Evolutionary conservation across 2,329 filamentous ascomycete genomes (phyloP).

Genomic region (Fusarium sp.): DNA sequence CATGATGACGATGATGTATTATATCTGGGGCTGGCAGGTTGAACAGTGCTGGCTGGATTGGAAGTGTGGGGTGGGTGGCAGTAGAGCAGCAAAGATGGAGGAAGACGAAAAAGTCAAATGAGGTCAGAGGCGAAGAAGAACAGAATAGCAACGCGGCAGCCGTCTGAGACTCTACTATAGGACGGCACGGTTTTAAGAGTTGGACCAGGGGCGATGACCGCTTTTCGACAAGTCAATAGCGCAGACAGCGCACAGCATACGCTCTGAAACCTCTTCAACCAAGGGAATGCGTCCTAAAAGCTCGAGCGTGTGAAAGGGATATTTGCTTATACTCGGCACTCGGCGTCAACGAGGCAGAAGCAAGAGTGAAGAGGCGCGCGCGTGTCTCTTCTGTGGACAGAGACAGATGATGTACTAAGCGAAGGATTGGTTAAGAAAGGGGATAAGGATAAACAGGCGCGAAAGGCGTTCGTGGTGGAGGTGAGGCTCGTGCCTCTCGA

Average conservation of each 20-base stretch:
- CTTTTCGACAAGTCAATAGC: constrained; percentile 36
- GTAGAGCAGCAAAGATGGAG: constrained; percentile 40
- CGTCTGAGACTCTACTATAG: constrained; percentile 39
- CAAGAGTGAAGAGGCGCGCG: constrained; percentile 24
- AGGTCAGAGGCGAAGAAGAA: constrained; percentile 52
- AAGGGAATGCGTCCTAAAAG: constrained; percentile 11
- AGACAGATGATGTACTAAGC: constrained; percentile 20
- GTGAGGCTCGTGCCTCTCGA: constrained; percentile 39
- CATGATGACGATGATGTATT: constrained; percentile 61
- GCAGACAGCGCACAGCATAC: constrained; percentile 28
- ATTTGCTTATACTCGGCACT: constrained; percentile 27
- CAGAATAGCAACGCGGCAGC: constrained; percentile 38
- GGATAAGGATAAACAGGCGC: constrained; percentile 22
- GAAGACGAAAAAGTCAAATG: constrained; percentile 50
- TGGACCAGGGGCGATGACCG: constrained; percentile 37
- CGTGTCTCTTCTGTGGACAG: constrained; percentile 5
- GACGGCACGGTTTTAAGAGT: constrained; percentile 31
- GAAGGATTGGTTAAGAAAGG: constrained; percentile 26
- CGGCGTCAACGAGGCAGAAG: constrained; percentile 15
- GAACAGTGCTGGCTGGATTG: constrained; percentile 33
- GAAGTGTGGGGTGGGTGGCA: constrained; percentile 45
- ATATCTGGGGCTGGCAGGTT: constrained; percentile 48
- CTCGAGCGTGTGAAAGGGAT: constrained; percentile 10
- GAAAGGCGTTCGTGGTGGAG: constrained; percentile 36
- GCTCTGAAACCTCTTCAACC: constrained; percentile 17